phyloP scores from a whole-genome alignment of 2,329 filamentous ascomycete genomes.

The Plectosphaerella cucumerina region DNA sequence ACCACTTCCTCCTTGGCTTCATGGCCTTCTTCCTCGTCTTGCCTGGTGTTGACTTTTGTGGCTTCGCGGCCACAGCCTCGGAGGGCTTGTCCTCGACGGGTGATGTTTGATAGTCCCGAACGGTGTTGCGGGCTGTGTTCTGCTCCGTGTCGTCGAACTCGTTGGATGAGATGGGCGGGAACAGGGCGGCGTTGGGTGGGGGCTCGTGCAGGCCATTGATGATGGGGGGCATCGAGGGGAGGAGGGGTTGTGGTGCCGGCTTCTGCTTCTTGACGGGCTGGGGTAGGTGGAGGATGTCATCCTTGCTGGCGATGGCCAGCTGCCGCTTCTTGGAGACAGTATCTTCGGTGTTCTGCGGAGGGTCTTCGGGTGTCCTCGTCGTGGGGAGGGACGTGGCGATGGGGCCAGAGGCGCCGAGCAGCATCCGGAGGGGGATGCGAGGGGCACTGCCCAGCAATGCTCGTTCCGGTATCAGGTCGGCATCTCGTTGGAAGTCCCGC shows the following conservation, averaged over 20 bases:
- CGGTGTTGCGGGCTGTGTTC: not conserved
- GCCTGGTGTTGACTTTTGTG: conserved; percentile 14
- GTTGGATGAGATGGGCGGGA: conserved; percentile 57
- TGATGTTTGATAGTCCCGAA: not conserved
- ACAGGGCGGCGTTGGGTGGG: conserved; percentile 56
- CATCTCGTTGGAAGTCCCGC: conserved; percentile 9
- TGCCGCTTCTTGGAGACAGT: conserved; percentile 51
- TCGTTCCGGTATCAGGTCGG: conserved; percentile 4
- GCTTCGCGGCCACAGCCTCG: conserved; percentile 18
- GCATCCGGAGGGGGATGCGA: conserved; percentile 29
- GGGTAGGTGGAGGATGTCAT: conserved; percentile 60
- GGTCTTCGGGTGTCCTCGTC: conserved; percentile 42
- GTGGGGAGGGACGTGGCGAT: conserved; percentile 37
- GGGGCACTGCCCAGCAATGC: conserved; percentile 3
- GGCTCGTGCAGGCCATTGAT: conserved; percentile 62
- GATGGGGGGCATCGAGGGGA: conserved; percentile 54
- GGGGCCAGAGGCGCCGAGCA: conserved; percentile 33
- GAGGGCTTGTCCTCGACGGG: conserved; percentile 20
- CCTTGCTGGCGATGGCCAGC: conserved; percentile 43
- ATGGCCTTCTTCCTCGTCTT: conserved; percentile 50
- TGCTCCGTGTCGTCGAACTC: conserved; percentile 47
- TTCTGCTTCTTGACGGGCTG: conserved; percentile 63
- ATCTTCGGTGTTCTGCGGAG: conserved; percentile 38
- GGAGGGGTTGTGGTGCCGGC: conserved; percentile 43
- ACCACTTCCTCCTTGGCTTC: conserved; percentile 60